These are phyloP conservation scores for Chlamydomonas urium DNA, from an alignment of 139 green algal species.

Conservation along the genomic window DNA sequence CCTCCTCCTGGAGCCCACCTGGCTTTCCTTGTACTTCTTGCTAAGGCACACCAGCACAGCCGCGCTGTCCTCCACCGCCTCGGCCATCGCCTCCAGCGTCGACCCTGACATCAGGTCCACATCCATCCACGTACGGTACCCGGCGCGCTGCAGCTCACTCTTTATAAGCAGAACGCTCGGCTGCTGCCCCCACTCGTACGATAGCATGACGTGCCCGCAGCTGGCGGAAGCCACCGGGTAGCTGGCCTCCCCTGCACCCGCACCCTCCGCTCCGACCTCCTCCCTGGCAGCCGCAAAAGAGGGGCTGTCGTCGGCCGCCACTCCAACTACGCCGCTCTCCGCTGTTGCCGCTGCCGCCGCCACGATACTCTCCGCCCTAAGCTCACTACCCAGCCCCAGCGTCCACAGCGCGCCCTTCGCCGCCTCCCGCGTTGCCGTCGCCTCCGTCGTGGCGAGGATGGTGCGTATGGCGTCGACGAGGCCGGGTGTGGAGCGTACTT, in stretches of 20 bases:
- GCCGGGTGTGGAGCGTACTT: neutral
- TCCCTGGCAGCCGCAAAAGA: no score
- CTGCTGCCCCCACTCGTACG: conserved; percentile 54
- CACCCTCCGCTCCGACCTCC: no score
- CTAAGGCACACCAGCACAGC: conserved; percentile 49
- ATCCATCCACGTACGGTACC: conserved; percentile 53
- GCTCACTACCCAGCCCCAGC: conserved; percentile 20
- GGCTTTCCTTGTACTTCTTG: conserved; percentile 52
- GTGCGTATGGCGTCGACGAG: conserved; percentile 44
- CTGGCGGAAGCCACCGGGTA: no score
- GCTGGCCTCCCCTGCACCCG: no score
- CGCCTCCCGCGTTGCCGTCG: conserved; percentile 38
- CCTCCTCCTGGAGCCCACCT: no score
- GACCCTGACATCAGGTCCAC: conserved; percentile 31
- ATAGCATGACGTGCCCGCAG: conserved; percentile 56
- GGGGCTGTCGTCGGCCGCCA: no score
- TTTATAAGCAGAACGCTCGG: conserved; percentile 45
- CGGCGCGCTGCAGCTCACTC: conserved; percentile 39
- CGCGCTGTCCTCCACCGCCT: conserved; percentile 42
- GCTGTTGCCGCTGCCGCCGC: no score
- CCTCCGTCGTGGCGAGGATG: conserved; percentile 30
- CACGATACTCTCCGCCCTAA: no score
- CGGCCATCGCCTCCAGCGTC: conserved; percentile 53
- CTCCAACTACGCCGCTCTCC: no score
- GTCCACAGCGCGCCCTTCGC: conserved; percentile 53